Conservation (phyloP, 2,329 filamentous ascomycete species). For the Bipolaris cookei region DNA sequence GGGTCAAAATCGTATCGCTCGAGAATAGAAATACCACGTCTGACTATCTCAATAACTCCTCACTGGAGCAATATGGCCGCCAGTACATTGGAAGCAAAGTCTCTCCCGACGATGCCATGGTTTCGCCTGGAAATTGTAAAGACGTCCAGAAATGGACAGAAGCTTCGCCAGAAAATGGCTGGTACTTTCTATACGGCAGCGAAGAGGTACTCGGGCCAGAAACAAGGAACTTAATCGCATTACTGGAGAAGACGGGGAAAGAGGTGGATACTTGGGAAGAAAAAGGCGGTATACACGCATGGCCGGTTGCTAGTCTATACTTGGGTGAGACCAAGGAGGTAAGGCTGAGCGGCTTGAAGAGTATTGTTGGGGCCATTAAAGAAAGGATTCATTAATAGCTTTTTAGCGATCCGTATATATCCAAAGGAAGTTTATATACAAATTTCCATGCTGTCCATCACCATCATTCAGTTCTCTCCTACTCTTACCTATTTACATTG, state of each 20-base stretch:
- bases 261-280: constrained; percentile 66
- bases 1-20: constrained; percentile 74
- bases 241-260: constrained; percentile 62
- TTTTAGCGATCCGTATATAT: neutral
- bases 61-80: constrained; percentile 71
- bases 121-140: constrained; percentile 75
- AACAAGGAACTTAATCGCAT: constrained; percentile 64
- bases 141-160: constrained; percentile 70
- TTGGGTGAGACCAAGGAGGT: constrained; percentile 56
- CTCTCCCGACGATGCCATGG: constrained; percentile 60
- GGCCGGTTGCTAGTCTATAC: constrained; percentile 74
- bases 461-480: constrained; percentile 5
- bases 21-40: constrained; percentile 72
- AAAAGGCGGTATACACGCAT: constrained; percentile 75
- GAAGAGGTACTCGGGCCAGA: constrained; percentile 81
- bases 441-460: constrained; percentile 16
- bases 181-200: constrained; percentile 73
- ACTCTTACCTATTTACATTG: constrained; percentile 2
- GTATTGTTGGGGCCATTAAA: constrained; percentile 51
- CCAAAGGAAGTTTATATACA: constrained; percentile 14
- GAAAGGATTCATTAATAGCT: constrained; percentile 32
- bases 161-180: constrained; percentile 70
- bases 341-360: constrained; percentile 55
- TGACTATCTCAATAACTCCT: constrained; percentile 74
- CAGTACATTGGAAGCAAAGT: constrained; percentile 67